Evolutionary conservation across 768 basidiomycete species (phyloP).

Genomic region (Termitomyces sp.): DNA sequence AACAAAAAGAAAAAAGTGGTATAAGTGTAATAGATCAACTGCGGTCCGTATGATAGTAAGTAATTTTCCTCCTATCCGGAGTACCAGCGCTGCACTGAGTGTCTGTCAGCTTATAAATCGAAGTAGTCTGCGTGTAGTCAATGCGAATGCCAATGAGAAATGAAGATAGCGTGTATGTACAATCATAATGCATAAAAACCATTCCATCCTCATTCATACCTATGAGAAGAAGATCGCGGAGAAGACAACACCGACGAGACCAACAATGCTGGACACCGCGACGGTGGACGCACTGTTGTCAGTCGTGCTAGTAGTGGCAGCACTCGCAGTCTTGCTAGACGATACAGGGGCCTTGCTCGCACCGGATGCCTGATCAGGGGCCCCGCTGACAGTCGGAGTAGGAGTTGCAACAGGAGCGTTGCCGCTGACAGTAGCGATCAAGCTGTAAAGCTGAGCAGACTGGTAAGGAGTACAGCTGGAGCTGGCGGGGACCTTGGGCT

Average conservation of each 20-base stretch:
- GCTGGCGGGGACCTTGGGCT: slow-evolving; percentile 29
- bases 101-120: background rate
- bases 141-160: background rate
- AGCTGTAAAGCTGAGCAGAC: slow-evolving; percentile 26
- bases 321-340: slow-evolving; percentile 7
- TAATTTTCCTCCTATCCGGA: slow-evolving; percentile 2
- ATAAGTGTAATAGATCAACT: slow-evolving; percentile 4
- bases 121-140: background rate
- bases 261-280: slow-evolving; percentile 10
- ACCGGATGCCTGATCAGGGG: background rate
- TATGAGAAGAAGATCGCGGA: slow-evolving; percentile 17
- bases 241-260: slow-evolving; percentile 16
- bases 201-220: slow-evolving; percentile 2
- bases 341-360: slow-evolving; percentile 1
- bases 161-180: background rate
- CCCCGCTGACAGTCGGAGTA: background rate
- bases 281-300: slow-evolving; percentile 11
- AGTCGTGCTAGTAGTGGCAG: slow-evolving; percentile 7
- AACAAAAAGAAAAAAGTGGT: background rate
- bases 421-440: slow-evolving; percentile 15
- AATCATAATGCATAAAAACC: background rate
- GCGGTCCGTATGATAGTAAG: slow-evolving; percentile 2
- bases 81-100: slow-evolving; percentile 1
- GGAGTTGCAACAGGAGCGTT: background rate
- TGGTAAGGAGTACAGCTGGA: slow-evolving; percentile 30